Evolutionary conservation across 495 filamentous ascomycete species (phyloP), one percentile per base, ranked within the genome.

Genomic region (Cetradonia linearis): DNA sequence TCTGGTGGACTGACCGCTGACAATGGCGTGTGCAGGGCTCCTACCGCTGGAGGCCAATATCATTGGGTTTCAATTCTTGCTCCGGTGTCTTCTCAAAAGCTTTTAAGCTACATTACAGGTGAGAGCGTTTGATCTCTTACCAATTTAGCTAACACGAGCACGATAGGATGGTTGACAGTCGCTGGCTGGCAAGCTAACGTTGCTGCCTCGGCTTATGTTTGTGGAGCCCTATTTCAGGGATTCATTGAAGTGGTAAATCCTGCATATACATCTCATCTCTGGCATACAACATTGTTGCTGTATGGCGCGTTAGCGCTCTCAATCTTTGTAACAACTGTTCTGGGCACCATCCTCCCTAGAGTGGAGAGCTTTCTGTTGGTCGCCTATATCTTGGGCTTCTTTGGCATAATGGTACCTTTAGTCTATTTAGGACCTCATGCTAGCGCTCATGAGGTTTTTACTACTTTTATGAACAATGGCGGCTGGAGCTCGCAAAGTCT

Each of bases 201-300:
- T 30, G 59, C 72, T n/a, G 60, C 60, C 10, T 62, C 62, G 40
- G 68, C 59, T 13, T 72, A 66, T 54, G 63, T 78, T 27, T 65
- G 71, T 7, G 76, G 71, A 1, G 72, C 70, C 27, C 68, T 76
- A 61, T 73, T 80, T 25, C 70, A 79, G 56, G 73, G 69, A 10
- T 67, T 81, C 5, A 69, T 77, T 50, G 63, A 73, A 6, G 42
- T 80, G 28, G 73, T 73, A 52, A 64, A 74, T 58, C 65, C 70
- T 3, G 56, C 60, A 10, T 82, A 80, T 62, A 63, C 25, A 1
- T 65, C 70, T 4, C 60, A 73, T 42, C 60, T 59, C 13, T 83
- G 76, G 76, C 79, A 83, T 20, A 76, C 71, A 14, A 78, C 78
- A 0, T 67, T 84, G 18, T 59, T 81, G 27, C 70, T 73, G 47